Evolutionary conservation across 495 filamentous ascomycete species (phyloP).

Genomic region (Aeminium ludgeri): DNA sequence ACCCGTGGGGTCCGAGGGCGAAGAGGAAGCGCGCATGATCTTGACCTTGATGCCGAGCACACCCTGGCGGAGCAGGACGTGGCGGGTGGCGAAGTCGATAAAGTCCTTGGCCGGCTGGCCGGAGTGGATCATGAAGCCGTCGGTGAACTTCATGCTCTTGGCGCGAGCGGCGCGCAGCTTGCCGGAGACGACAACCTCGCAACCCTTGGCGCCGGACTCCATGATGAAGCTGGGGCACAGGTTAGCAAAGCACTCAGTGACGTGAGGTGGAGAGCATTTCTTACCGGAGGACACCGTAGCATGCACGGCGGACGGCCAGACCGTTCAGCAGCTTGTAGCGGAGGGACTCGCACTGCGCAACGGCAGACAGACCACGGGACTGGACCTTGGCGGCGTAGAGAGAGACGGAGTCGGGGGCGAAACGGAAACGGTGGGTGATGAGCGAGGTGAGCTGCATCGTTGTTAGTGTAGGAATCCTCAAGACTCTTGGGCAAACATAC

Average conservation of each 20-base stretch:
- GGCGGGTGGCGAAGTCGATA: slow-evolving; percentile 93
- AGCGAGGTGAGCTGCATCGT: slow-evolving; percentile 63
- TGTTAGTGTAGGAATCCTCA: not conserved
- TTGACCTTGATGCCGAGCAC: slow-evolving; percentile 99
- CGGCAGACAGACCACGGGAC: slow-evolving; percentile 97
- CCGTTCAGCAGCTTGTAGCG: slow-evolving; percentile 99
- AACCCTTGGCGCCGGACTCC: slow-evolving; percentile 98
- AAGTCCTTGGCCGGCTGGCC: slow-evolving; percentile 98
- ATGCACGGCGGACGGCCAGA: slow-evolving; percentile 89
- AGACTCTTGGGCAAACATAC: not conserved
- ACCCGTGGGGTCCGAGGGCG: slow-evolving; percentile 42
- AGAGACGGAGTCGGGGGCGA: slow-evolving; percentile 98
- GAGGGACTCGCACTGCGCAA: slow-evolving; percentile 99
- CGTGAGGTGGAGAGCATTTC: not conserved
- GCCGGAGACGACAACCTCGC: slow-evolving; percentile 96
- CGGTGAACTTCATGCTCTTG: slow-evolving; percentile 99
- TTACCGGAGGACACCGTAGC: slow-evolving; percentile 88
- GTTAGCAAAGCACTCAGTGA: not conserved
- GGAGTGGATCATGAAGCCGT: slow-evolving; percentile 99
- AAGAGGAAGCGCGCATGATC: slow-evolving; percentile 91
- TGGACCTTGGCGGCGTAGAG: slow-evolving; percentile 99
- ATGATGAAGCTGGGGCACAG: slow-evolving; percentile 64
- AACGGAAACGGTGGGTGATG: slow-evolving; percentile 99
- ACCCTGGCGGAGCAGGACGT: slow-evolving; percentile 98
- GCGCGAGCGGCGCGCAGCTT: slow-evolving; percentile 97